These are phyloP conservation scores for Fusarium sp. DNA, from an alignment of 2,329 filamentous ascomycete genomes.

Conservation along the genomic window DNA sequence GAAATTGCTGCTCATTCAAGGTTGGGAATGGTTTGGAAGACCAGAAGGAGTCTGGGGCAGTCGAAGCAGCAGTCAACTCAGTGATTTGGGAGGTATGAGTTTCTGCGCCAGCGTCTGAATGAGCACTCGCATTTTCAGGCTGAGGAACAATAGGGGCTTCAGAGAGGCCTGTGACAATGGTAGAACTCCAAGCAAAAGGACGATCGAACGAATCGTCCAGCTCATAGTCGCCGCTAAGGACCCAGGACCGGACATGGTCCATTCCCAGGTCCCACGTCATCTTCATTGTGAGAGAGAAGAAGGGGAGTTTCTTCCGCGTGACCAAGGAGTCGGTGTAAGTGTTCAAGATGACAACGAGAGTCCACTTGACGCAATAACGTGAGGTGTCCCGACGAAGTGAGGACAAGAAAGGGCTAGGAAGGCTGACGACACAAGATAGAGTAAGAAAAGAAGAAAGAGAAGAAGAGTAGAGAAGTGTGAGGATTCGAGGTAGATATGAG, in stretches of 20 bases:
- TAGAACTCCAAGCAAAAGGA: conserved; percentile 45
- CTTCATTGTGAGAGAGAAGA: conserved; percentile 42
- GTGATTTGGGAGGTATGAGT: conserved; percentile 18
- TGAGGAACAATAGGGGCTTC: conserved; percentile 39
- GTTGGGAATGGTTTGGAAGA: conserved; percentile 14
- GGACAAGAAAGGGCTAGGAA: background rate
- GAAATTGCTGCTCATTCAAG: conserved; percentile 26
- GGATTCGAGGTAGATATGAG: conserved; percentile 31
- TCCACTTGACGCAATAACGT: background rate
- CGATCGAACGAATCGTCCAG: conserved; percentile 39
- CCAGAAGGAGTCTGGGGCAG: conserved; percentile 21
- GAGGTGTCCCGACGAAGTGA: background rate
- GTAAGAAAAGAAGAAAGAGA: conserved; percentile 11
- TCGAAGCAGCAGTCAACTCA: conserved; percentile 31
- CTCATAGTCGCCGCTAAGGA: conserved; percentile 44
- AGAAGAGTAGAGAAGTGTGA: conserved; percentile 20
- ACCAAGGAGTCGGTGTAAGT: conserved; percentile 19
- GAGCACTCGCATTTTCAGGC: conserved; percentile 40
- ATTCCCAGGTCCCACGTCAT: conserved; percentile 48
- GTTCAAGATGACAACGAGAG: conserved; percentile 1
- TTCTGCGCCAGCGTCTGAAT: conserved; percentile 25
- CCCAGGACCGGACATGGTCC: conserved; percentile 50
- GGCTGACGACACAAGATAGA: conserved; percentile 2
- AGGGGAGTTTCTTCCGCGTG: conserved; percentile 21
- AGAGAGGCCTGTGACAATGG: conserved; percentile 46